Evolutionary conservation across 768 basidiomycete genomes (phyloP).

Genomic region (Coprinopsis cinerea): DNA sequence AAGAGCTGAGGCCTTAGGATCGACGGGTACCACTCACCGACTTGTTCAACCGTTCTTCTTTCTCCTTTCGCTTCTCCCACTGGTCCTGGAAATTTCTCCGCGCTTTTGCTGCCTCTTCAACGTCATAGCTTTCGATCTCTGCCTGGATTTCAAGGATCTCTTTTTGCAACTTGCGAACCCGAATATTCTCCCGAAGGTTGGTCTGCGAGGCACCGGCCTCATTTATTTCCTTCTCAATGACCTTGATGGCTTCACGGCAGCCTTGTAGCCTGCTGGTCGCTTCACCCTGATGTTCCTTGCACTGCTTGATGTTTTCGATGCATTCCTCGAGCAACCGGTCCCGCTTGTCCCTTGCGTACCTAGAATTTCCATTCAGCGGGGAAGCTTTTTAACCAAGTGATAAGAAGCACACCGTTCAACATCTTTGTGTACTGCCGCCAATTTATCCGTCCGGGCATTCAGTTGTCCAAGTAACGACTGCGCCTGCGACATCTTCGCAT

Average conservation of each 20-base stretch:
- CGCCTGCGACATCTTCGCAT: constrained; percentile 41
- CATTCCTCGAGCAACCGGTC: constrained; percentile 56
- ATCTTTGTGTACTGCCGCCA: constrained; percentile 52
- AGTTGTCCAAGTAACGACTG: constrained; percentile 58
- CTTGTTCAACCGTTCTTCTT: constrained; percentile 65
- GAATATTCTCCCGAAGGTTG: constrained; percentile 78
- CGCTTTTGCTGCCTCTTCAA: constrained; percentile 83
- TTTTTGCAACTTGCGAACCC: constrained; percentile 59
- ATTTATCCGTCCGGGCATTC: constrained; percentile 55
- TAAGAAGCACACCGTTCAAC: constrained; percentile 51
- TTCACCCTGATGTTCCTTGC: constrained; percentile 31
- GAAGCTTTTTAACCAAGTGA: neutral
- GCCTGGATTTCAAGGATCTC: constrained; percentile 63
- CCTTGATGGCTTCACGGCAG: constrained; percentile 39
- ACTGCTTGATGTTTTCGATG: constrained; percentile 44
- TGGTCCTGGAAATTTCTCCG: constrained; percentile 79
- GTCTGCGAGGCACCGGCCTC: constrained; percentile 64
- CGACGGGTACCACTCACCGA: constrained; percentile 39
- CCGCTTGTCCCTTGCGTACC: constrained; percentile 70
- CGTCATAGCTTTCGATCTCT: constrained; percentile 70
- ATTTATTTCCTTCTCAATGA: constrained; percentile 73
- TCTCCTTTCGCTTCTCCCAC: constrained; percentile 65
- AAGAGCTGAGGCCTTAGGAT: neutral
- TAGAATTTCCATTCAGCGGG: constrained; percentile 23
- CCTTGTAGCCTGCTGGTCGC: constrained; percentile 32